Conservation (phyloP, 2,329 filamentous ascomycete genomes). For the Colletotrichum destructivum region DNA sequence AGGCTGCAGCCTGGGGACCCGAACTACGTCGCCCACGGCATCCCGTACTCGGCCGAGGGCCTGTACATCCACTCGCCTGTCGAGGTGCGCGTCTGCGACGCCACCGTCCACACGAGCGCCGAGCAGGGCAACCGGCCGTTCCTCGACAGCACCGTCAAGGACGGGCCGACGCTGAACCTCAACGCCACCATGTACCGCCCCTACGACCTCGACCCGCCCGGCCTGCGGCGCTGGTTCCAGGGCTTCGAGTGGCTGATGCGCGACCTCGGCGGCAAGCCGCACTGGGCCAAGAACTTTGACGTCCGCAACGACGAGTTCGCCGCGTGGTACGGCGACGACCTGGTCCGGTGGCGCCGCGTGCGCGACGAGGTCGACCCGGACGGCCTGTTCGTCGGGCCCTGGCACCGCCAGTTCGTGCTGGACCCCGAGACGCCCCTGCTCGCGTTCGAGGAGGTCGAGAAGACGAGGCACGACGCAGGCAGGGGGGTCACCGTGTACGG, state of each 20-base stretch:
- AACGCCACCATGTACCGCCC: constrained; percentile 93
- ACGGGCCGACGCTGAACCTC: constrained; percentile 86
- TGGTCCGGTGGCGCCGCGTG: constrained; percentile 77
- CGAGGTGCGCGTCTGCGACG: constrained; percentile 90
- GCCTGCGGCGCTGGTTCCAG: constrained; percentile 83
- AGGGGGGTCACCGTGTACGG: constrained; percentile 34
- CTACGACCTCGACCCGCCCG: constrained; percentile 84
- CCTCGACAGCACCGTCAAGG: constrained; percentile 79
- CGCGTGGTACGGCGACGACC: constrained; percentile 76
- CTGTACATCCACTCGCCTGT: constrained; percentile 93
- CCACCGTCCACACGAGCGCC: constrained; percentile 58
- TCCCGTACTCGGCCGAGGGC: constrained; percentile 83
- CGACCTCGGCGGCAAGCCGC: constrained; percentile 85
- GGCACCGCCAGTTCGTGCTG: constrained; percentile 83
- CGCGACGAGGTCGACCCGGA: constrained; percentile 82
- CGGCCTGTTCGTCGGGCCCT: constrained; percentile 91
- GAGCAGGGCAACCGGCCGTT: constrained; percentile 55
- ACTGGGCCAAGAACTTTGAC: constrained; percentile 95
- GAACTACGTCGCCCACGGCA: constrained; percentile 75
- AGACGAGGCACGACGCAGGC: constrained; percentile 38
- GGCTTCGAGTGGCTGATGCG: constrained; percentile 94
- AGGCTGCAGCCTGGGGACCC: constrained; percentile 73
- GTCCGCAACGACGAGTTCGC: constrained; percentile 71
- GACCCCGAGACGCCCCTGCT: constrained; percentile 52
- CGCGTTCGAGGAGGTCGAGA: constrained; percentile 57